Evolutionary conservation across 148 eudicot genomes (phyloP).

Genomic region (Euryodendron excelsum): DNA sequence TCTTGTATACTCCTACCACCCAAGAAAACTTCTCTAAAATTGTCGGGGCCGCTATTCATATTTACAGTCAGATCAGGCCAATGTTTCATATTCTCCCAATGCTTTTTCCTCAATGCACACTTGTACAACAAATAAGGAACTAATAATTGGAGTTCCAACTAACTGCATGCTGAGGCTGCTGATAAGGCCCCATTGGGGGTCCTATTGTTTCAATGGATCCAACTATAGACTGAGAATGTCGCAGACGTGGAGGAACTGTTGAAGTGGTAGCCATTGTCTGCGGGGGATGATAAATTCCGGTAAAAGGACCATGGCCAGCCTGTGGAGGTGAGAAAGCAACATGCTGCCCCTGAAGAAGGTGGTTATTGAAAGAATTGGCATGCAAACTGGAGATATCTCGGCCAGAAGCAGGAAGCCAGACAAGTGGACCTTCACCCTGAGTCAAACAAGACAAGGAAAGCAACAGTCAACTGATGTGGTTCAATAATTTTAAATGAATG

Average conservation of each 20-base stretch:
- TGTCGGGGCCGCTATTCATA: constrained; percentile 2
- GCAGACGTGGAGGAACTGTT: constrained; percentile 39
- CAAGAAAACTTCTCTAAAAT: neutral
- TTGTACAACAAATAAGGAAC: constrained; percentile 3
- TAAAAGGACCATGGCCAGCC: constrained; percentile 35
- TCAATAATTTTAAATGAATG: neutral
- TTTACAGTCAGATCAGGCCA: constrained; percentile 43
- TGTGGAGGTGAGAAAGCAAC: constrained; percentile 32
- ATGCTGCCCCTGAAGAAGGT: constrained; percentile 45
- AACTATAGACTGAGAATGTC: constrained; percentile 39
- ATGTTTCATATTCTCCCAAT: constrained; percentile 1
- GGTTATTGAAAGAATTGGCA: constrained; percentile 39
- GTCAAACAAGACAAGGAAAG: neutral
- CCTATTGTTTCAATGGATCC: constrained; percentile 39
- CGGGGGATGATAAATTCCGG: constrained; percentile 45
- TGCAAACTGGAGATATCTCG: constrained; percentile 42
- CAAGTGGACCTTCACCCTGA: constrained; percentile 53
- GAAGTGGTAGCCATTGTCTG: constrained; percentile 41
- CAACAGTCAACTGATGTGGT: neutral
- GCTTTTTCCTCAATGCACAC: constrained; percentile 4
- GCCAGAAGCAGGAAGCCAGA: constrained; percentile 38
- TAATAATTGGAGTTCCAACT: neutral
- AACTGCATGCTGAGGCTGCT: constrained; percentile 33
- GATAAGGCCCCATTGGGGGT: constrained; percentile 41
- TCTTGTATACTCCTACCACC: constrained; percentile 1